A percentile compares a stretch with the other conserved stretches of the same genome.
These are phyloP conservation scores for Moesziomyces aphidis DNA, from an alignment of 1,284 basidiomycete species.

Conservation along the genomic window DNA sequence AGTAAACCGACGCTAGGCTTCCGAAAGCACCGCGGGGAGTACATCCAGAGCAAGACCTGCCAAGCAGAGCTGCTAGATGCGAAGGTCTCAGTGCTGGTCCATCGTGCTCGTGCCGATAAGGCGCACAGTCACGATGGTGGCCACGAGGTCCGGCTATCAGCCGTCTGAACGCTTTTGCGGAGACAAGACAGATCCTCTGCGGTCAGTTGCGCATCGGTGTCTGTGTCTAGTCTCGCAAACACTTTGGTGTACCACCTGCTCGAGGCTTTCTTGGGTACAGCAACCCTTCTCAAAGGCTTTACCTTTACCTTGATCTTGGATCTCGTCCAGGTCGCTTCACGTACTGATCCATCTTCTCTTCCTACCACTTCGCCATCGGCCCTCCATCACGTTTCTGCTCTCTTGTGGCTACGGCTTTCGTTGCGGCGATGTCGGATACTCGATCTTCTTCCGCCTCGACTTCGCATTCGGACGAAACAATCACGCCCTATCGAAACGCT, in stretches of 20 bases:
- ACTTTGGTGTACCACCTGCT: too few species aligned
- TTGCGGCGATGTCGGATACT: background rate
- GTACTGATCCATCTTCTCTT: background rate
- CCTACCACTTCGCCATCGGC: background rate
- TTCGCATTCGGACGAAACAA: constrained; percentile 5
- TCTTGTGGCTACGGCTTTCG: background rate
- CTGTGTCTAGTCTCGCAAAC: too few species aligned
- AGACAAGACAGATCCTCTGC: too few species aligned
- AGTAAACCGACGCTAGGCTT: background rate
- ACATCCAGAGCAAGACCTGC: background rate
- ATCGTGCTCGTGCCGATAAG: background rate
- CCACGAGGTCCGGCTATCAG: background rate
- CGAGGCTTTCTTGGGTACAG: too few species aligned
- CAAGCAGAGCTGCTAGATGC: background rate
- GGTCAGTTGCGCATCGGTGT: too few species aligned
- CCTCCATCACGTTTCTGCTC: background rate
- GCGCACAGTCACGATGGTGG: background rate
- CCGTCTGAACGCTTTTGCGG: too few species aligned
- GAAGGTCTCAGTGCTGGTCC: background rate
- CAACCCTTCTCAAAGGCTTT: background rate
- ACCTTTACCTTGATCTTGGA: background rate
- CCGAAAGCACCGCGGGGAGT: background rate
- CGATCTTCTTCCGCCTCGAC: constrained; percentile 4
- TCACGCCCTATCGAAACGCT: background rate
- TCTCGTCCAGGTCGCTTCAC: background rate